Base-by-base conservation (phyloP, 306 rosid genomes). In the Gastrolobium bilobum region DNA sequence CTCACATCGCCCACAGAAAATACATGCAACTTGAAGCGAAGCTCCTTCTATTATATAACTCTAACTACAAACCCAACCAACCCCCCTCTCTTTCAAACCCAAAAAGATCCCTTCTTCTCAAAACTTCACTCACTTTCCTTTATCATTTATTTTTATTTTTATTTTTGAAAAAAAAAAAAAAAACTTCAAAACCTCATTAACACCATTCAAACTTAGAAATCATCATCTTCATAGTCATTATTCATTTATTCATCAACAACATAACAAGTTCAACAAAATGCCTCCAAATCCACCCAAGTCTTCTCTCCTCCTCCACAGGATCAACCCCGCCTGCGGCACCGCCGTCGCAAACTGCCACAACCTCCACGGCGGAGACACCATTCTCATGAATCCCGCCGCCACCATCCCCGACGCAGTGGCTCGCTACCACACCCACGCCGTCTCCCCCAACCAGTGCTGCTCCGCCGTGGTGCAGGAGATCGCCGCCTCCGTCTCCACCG, bases 391-490 rank as follows among this genome's bases (percentile, higher is more conserved):
- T 38, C 60, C 71, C 35, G 42, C 47, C 11, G 29, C 44, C 8
- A 6, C 79, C 39, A 44, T 82, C 33, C 94, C 96, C 0, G 93
- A 90, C 2, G 62, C 79, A 0, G 92, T 92, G 69, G 89, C 91
- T 4, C 74, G 79, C 13, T 82, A 82, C 81, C 99, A 95, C 85
- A 82, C 81, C 13, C 92, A 90, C 69, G 51, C 81, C 0, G 79
- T 81, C 1, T 40, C 85, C 0, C 51, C 86, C 0, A 56, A 89
- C 84, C 97, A 93, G 91, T 87, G 91, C 82, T 92, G 69, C 88
- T 92, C 99, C 35, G 91, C 96, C 20, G 91, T 90, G 30, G 81
- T 85, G 3, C 92, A 93, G 67, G 92, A 93, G 83, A 91, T 93
- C 84, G 74, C 86, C 0, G 98, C 99, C 42, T 89, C 99, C 0